Conservation (phyloP, 768 basidiomycete genomes). For the Termitomyces sp. region DNA sequence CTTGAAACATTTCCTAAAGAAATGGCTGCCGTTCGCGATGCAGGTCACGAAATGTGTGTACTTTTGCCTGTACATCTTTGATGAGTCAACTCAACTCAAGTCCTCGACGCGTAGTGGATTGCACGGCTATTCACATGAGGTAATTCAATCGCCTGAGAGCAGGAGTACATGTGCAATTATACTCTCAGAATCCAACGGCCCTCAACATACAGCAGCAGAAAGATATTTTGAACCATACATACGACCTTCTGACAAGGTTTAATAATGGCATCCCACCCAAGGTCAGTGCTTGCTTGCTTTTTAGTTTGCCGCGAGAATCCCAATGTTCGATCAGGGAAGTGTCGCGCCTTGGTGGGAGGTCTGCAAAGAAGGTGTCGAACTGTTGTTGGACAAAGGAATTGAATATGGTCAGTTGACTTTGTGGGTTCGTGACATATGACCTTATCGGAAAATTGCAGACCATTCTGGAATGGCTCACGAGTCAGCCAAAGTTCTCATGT, state of each 20-base stretch:
- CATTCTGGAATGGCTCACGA: constrained; percentile 14
- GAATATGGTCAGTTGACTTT: constrained; percentile 50
- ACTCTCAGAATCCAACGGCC: constrained; percentile 47
- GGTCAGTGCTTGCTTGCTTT: constrained; percentile 11
- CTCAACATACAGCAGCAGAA: constrained; percentile 65
- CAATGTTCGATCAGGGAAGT: constrained; percentile 31
- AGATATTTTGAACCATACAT: constrained; percentile 64
- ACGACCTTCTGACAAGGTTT: constrained; percentile 60
- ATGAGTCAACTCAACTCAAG: background rate
- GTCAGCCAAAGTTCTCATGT: constrained; percentile 5
- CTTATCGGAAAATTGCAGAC: background rate
- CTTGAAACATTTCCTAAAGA: constrained; percentile 71
- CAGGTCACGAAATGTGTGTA: constrained; percentile 63
- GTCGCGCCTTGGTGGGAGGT: constrained; percentile 84
- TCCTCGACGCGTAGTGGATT: constrained; percentile 39
- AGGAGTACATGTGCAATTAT: background rate
- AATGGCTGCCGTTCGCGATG: constrained; percentile 65
- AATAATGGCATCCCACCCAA: constrained; percentile 55
- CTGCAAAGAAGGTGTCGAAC: constrained; percentile 56
- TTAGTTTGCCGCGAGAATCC: background rate
- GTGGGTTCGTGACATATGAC: background rate
- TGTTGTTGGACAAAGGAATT: constrained; percentile 68
- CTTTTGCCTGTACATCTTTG: background rate
- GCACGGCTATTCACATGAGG: constrained; percentile 72
- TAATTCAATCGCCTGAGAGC: constrained; percentile 9